A percentile compares a stretch with the other conserved stretches of the same genome.
phyloP scores from a whole-genome alignment of 306 rosid genomes.

The Cucurbita maxima region DNA sequence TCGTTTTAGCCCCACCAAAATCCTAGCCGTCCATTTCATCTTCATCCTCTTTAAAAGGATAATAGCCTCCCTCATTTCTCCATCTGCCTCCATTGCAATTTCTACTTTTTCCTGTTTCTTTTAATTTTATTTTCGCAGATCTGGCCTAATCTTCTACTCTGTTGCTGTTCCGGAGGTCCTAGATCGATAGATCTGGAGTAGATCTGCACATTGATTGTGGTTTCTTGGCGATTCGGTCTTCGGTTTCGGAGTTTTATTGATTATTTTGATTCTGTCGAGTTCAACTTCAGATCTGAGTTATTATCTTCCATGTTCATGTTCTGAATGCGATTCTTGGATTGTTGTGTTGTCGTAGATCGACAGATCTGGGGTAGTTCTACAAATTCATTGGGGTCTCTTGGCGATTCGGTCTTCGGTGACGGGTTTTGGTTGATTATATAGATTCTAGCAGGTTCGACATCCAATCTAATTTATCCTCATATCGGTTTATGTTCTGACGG shows the following conservation, averaged over 20 bases:
- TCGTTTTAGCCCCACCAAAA: background rate
- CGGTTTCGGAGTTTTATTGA: too few relatives aligned
- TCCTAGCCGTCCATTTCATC: background rate
- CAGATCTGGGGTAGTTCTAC: background rate
- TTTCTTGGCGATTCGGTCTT: background rate
- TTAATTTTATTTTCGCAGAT: background rate
- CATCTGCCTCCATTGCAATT: background rate
- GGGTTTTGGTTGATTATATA: background rate
- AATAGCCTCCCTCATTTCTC: accelerated
- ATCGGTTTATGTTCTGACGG: background rate
- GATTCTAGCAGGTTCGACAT: background rate
- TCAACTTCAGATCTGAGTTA: background rate
- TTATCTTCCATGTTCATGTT: background rate
- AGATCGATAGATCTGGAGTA: background rate
- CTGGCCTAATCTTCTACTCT: background rate
- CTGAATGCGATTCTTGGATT: background rate
- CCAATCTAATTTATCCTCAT: background rate
- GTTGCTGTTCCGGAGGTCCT: background rate
- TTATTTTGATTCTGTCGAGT: background rate
- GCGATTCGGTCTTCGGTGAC: background rate
- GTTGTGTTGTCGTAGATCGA: background rate
- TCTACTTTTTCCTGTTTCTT: background rate
- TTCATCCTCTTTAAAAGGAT: background rate
- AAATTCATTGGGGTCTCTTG: background rate
- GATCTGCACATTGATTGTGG: background rate